phyloP scores from a whole-genome alignment of 768 basidiomycete genomes.

The Ramaria sp. region DNA sequence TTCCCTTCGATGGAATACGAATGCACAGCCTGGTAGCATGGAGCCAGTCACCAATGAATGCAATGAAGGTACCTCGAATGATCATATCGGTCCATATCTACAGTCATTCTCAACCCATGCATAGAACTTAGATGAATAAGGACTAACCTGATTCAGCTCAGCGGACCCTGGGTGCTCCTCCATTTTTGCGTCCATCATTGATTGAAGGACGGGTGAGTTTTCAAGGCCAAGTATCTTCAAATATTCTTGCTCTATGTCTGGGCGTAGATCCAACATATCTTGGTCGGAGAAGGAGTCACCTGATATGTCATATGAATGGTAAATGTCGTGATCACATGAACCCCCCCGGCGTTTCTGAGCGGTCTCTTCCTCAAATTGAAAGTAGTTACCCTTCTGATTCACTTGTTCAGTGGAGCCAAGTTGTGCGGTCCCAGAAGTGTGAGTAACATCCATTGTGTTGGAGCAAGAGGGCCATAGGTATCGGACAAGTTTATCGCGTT shows the following conservation, averaged over 20 bases:
- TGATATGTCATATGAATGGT: neutral
- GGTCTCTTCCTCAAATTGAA: neutral
- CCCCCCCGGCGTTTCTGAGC: neutral
- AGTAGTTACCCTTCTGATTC: neutral
- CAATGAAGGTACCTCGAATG: neutral
- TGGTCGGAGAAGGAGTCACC: no score
- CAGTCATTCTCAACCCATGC: neutral
- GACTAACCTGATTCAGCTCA: neutral
- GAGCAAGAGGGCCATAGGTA: neutral
- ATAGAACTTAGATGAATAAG: neutral
- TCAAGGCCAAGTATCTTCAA: constrained; percentile 10
- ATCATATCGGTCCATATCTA: neutral
- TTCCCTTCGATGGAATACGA: neutral
- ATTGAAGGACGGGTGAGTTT: constrained; percentile 11
- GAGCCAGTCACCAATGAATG: neutral
- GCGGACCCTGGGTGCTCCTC: neutral
- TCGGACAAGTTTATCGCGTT: neutral
- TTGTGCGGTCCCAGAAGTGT: neutral
- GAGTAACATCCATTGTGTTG: neutral
- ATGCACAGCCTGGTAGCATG: neutral
- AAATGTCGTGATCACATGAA: neutral
- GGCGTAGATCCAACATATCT: no score
- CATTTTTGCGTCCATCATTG: neutral
- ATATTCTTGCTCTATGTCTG: neutral
- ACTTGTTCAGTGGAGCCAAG: neutral